phyloP scores from a whole-genome alignment of 441 rosid species.

The Syzygium malaccense region DNA sequence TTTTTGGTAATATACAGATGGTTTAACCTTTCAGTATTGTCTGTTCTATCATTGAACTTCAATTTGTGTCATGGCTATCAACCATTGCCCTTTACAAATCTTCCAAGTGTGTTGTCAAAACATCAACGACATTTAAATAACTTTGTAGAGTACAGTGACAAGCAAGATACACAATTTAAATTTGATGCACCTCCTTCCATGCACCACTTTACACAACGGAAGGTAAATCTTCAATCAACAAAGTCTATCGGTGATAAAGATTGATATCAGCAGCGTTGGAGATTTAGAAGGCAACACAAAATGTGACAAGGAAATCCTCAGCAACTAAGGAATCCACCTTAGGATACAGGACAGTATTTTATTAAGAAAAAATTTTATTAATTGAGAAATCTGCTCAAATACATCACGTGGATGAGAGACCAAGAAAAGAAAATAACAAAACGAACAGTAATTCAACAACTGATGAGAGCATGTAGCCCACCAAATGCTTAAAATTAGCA shows the following conservation, averaged over 20 bases:
- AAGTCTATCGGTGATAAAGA: neutral
- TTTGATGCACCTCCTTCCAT: neutral
- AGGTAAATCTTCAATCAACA: neutral
- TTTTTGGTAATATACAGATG: neutral
- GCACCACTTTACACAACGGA: neutral
- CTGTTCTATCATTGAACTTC: neutral
- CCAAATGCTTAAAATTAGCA: neutral
- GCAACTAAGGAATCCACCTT: neutral
- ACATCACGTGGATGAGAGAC: neutral
- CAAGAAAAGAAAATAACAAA: neutral
- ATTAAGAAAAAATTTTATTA: neutral
- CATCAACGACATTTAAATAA: neutral
- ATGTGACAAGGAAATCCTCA: neutral
- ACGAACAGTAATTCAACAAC: neutral
- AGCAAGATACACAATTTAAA: neutral
- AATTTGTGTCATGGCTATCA: neutral
- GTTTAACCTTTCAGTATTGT: neutral
- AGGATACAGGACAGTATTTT: neutral
- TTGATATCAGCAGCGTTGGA: neutral
- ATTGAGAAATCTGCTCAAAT: neutral
- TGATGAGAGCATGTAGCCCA: neutral
- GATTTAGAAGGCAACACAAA: neutral
- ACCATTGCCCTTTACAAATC: neutral
- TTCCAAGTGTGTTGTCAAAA: neutral
- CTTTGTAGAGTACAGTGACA: neutral